A percentile compares a stretch with the other conserved stretches of the same genome.
These are phyloP conservation scores for Rubroboletus pulcherrimus DNA, from an alignment of 768 basidiomycete genomes.

Conservation along the genomic window DNA sequence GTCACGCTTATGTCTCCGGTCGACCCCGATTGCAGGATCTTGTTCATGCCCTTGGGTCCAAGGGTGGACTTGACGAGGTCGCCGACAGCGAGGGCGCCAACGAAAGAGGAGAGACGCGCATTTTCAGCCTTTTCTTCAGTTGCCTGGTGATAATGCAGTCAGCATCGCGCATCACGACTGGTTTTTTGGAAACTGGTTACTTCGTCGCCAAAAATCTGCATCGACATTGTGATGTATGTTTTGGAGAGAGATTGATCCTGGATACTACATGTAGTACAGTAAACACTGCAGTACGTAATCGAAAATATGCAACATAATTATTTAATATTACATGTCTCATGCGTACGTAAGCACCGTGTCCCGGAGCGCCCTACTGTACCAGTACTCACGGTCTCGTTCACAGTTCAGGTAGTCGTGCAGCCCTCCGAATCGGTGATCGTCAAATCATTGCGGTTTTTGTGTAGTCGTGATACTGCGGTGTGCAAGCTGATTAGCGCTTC, in stretches of 20 bases:
- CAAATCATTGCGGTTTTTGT: neutral
- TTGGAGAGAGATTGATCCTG: neutral
- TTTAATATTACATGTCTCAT: no score
- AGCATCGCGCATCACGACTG: neutral
- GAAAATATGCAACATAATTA: no score
- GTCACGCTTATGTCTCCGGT: constrained; percentile 94
- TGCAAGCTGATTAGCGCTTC: neutral
- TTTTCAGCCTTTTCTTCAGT: constrained; percentile 96
- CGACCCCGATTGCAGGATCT: constrained; percentile 91
- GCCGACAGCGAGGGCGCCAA: constrained; percentile 94
- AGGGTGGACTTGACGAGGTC: constrained; percentile 98
- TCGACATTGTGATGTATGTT: constrained; percentile 33
- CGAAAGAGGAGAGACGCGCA: constrained; percentile 96
- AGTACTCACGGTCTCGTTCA: neutral
- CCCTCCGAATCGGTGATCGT: no score
- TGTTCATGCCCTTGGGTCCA: constrained; percentile 99
- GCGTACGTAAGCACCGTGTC: neutral
- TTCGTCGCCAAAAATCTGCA: constrained; percentile 70
- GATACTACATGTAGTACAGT: neutral
- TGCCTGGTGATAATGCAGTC: constrained; percentile 43
- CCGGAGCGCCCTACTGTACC: neutral
- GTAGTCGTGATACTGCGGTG: neutral
- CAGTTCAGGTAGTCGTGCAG: neutral
- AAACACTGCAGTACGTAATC: neutral
- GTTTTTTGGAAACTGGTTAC: constrained; percentile 27